Percentiles rank a stretch among this genome's conserved stretches.
phyloP scores from a whole-genome alignment of 2,329 filamentous ascomycete species.

The Exophiala viscosa region DNA sequence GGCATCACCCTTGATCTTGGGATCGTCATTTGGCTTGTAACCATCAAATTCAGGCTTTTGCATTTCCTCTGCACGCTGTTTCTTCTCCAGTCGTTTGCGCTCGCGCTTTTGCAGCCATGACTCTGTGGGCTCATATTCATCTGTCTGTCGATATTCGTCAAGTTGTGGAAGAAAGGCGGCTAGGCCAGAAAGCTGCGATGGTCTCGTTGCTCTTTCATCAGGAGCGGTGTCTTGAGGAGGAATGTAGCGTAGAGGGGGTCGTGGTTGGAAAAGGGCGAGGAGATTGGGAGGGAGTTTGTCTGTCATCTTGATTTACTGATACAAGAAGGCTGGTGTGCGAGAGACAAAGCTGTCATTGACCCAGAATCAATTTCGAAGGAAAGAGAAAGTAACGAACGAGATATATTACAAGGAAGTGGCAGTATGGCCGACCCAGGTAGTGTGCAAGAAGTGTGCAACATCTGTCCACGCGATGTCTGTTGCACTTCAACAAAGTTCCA shows the following conservation, averaged over 20 bases:
- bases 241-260: constrained; percentile 85
- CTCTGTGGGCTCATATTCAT: constrained; percentile 76
- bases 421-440: constrained; percentile 18
- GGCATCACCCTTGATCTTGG: constrained; percentile 85
- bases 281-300: constrained; percentile 93
- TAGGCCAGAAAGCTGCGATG: constrained; percentile 67
- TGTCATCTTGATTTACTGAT: constrained; percentile 62
- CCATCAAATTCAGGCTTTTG: constrained; percentile 60
- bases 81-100: constrained; percentile 76
- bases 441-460: background rate
- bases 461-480: background rate
- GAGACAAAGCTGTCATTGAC: constrained; percentile 2
- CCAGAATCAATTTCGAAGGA: background rate
- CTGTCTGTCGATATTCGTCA: constrained; percentile 71
- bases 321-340: constrained; percentile 18
- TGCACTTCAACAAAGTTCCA: background rate
- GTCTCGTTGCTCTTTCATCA: constrained; percentile 65
- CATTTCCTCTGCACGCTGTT: constrained; percentile 59
- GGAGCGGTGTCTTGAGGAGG: constrained; percentile 77
- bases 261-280: constrained; percentile 89
- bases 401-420: constrained; percentile 8
- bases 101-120: constrained; percentile 89
- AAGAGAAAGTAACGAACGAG: constrained; percentile 1
- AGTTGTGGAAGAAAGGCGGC: constrained; percentile 71
- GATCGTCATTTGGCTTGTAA: constrained; percentile 77